Conservation (phyloP, 306 rosid genomes). For the Purshia tridentata region DNA sequence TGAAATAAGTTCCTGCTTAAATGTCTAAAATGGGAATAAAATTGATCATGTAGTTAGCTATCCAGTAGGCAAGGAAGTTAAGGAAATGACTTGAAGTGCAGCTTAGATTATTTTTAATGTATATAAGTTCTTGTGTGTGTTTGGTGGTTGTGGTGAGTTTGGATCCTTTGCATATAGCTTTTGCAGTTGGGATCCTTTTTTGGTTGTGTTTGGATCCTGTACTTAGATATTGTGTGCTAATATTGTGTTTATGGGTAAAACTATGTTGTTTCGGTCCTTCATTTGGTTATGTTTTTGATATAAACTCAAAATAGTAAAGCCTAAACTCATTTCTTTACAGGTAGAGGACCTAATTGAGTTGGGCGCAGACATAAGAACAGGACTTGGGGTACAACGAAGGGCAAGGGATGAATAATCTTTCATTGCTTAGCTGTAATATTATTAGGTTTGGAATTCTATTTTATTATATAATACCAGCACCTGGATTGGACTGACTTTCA, state of each 20-base stretch:
- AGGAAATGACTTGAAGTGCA: background rate
- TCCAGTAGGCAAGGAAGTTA: background rate
- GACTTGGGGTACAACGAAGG: conserved; percentile 58
- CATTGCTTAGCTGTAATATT: background rate
- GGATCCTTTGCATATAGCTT: too few relatives aligned
- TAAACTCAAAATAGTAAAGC: too few relatives aligned
- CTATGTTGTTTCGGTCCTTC: background rate
- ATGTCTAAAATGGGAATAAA: background rate
- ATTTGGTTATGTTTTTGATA: background rate
- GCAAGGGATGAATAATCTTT: conserved; percentile 33
- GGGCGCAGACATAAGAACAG: conserved; percentile 66
- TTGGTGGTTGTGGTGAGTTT: background rate
- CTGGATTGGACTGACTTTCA: background rate
- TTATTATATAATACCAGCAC: background rate
- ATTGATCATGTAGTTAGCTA: background rate
- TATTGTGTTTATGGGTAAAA: background rate
- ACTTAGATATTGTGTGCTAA: background rate
- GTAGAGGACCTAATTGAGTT: conserved; percentile 65
- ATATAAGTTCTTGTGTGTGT: background rate
- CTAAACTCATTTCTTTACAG: conserved; percentile 28
- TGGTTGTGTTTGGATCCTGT: background rate
- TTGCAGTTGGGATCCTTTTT: background rate
- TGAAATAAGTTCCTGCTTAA: background rate
- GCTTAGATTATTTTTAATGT: background rate
- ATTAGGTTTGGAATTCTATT: background rate